These are phyloP conservation scores for Luffa acutangula DNA, from an alignment of 306 rosid species.

Conservation along the genomic window DNA sequence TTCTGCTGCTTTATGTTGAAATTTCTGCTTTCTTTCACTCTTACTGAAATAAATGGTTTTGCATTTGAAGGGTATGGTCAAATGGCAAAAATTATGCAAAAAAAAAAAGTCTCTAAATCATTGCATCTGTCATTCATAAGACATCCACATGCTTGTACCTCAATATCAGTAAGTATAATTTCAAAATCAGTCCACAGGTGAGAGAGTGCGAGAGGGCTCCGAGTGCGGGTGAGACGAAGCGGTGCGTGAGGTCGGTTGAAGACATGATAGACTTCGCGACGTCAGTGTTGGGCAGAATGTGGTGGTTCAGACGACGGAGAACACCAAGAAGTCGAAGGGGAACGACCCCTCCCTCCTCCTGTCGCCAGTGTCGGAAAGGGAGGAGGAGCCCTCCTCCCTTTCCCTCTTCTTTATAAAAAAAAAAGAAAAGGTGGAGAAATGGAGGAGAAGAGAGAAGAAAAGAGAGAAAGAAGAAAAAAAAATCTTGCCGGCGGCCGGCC, in stretches of 20 bases:
- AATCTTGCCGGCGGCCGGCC: too few species aligned
- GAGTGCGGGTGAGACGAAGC: conserved; percentile 64
- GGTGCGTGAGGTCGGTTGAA: conserved; percentile 77
- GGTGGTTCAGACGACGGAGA: conserved; percentile 46
- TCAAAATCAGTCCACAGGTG: conserved; percentile 8
- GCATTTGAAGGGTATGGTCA: conserved; percentile 2
- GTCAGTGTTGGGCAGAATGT: conserved; percentile 71
- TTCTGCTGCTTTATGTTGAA: neutral
- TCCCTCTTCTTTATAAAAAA: too few species aligned
- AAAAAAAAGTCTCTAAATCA: neutral
- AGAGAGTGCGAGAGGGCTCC: conserved; percentile 66
- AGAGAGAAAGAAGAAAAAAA: too few species aligned
- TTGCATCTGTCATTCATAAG: conserved; percentile 4
- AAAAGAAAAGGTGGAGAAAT: too few species aligned
- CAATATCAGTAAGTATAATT: conserved; percentile 1
- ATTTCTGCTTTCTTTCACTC: too few species aligned
- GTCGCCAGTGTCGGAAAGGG: too few species aligned
- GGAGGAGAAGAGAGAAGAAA: too few species aligned
- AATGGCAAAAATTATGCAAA: neutral
- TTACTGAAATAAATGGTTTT: neutral
- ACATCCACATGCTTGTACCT: conserved; percentile 13
- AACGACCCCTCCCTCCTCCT: too few species aligned
- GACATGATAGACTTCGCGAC: conserved; percentile 93
- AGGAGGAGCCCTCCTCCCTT: too few species aligned
- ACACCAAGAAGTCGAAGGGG: conserved; percentile 50